Percentiles rank a stretch among this genome's conserved stretches.
Conservation (phyloP, 2,329 filamentous ascomycete species). For the Monosporascus sp. region DNA sequence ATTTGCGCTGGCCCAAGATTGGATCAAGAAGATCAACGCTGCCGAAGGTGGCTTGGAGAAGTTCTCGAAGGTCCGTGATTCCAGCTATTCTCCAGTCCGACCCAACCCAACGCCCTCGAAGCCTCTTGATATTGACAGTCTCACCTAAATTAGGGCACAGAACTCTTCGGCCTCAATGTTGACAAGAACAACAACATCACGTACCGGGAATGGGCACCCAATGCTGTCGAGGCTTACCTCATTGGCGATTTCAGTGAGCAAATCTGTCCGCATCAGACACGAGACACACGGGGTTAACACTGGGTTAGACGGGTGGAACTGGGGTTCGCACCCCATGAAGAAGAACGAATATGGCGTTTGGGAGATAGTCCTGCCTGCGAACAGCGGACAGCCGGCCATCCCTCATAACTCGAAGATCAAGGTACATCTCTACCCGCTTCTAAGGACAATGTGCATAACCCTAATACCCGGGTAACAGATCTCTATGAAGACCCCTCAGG, state of each 20-base stretch:
- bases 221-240: constrained; percentile 76
- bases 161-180: constrained; percentile 82
- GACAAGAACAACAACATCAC: constrained; percentile 75
- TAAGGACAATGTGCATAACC: constrained; percentile 1
- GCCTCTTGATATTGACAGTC: too few relatives aligned
- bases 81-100: too few relatives aligned
- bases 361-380: constrained; percentile 71
- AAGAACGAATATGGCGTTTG: constrained; percentile 83
- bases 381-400: constrained; percentile 71
- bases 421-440: constrained; percentile 42
- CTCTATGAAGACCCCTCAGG: constrained; percentile 71
- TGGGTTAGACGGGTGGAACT: constrained; percentile 73
- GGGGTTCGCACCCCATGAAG: constrained; percentile 78
- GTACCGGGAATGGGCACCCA: constrained; percentile 96
- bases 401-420: constrained; percentile 95
- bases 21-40: constrained; percentile 79
- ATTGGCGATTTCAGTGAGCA: constrained; percentile 88
- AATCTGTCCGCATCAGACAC: neutral
- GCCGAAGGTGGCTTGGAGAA: constrained; percentile 86
- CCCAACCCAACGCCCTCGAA: too few relatives aligned
- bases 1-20: constrained; percentile 74
- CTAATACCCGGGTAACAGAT: constrained; percentile 49
- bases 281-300: constrained; percentile 21
- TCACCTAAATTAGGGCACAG: constrained; percentile 60
- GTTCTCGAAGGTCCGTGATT: constrained; percentile 67